These are phyloP conservation scores for Puccinia horiana DNA, from an alignment of 1,284 basidiomycete species.

Conservation along the genomic window DNA sequence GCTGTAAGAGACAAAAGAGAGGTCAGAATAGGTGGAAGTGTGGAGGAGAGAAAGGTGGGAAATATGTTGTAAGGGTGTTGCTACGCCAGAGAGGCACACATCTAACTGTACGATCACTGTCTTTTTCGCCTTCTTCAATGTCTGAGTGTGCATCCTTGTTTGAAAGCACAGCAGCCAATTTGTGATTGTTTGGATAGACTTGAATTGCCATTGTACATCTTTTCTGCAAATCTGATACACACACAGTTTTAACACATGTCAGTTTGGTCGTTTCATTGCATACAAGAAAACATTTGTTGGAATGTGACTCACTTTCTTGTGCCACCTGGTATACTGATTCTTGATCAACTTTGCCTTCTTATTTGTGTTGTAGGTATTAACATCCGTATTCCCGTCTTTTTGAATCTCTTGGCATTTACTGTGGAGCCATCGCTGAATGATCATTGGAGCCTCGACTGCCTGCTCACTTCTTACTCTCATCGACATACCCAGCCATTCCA, in stretches of 20 bases:
- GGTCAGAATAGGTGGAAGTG: too few relatives aligned
- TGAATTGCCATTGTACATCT: neutral
- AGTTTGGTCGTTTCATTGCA: neutral
- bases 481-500: neutral
- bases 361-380: neutral
- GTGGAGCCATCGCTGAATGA: neutral
- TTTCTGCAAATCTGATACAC: neutral
- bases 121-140: neutral
- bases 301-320: slow-evolving; percentile 4
- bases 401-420: neutral
- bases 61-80: neutral
- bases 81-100: neutral
- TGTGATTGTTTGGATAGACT: neutral
- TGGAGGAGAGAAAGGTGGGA: neutral
- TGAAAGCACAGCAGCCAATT: neutral
- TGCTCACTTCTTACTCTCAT: neutral
- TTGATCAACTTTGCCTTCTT: neutral
- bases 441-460: neutral
- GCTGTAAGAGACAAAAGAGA: too few relatives aligned
- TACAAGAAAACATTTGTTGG: neutral
- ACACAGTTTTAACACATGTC: neutral
- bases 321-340: neutral
- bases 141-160: neutral
- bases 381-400: neutral
- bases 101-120: neutral